A percentile compares a stretch with the other conserved stretches of the same genome.
phyloP scores from a whole-genome alignment of 1,139 yeast species.

The Pichia sp. region DNA sequence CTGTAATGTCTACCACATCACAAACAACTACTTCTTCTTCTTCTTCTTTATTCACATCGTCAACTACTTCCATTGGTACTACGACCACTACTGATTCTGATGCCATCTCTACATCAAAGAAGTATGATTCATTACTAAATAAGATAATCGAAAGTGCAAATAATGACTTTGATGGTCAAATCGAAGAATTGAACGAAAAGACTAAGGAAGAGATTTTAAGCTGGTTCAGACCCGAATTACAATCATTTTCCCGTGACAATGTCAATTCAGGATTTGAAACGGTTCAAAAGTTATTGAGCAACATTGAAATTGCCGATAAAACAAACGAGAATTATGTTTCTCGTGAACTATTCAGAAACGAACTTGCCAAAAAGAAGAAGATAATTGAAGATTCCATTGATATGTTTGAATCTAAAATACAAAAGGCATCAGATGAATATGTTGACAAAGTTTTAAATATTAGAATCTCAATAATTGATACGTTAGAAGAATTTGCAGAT shows the following conservation, averaged over 20 bases:
- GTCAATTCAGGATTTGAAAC: constrained; percentile 38
- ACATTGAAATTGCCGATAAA: constrained; percentile 39
- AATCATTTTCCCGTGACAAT: constrained; percentile 30
- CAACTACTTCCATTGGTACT: constrained; percentile 1
- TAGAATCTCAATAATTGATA: constrained; percentile 51
- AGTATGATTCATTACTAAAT: constrained; percentile 31
- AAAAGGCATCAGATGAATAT: constrained; percentile 29
- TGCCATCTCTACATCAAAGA: constrained; percentile 25
- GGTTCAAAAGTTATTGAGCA: constrained; percentile 37
- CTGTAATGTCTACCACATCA: background rate
- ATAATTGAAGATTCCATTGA: constrained; percentile 34
- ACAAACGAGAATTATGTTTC: constrained; percentile 43
- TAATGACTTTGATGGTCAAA: constrained; percentile 33
- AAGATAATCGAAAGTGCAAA: constrained; percentile 37
- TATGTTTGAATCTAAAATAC: constrained; percentile 29
- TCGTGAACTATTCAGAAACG: constrained; percentile 52
- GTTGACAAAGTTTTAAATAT: constrained; percentile 36
- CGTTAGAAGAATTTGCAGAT: constrained; percentile 67
- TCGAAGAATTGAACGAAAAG: constrained; percentile 30
- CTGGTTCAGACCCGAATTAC: constrained; percentile 33
- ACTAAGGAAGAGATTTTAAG: constrained; percentile 31
- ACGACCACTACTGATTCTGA: constrained; percentile 5
- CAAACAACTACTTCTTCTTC: background rate
- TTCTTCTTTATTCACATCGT: background rate
- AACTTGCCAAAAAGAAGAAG: constrained; percentile 25